These are phyloP conservation scores for Xylariales sp. DNA, from an alignment of 2,329 filamentous ascomycete genomes.

Conservation along the genomic window DNA sequence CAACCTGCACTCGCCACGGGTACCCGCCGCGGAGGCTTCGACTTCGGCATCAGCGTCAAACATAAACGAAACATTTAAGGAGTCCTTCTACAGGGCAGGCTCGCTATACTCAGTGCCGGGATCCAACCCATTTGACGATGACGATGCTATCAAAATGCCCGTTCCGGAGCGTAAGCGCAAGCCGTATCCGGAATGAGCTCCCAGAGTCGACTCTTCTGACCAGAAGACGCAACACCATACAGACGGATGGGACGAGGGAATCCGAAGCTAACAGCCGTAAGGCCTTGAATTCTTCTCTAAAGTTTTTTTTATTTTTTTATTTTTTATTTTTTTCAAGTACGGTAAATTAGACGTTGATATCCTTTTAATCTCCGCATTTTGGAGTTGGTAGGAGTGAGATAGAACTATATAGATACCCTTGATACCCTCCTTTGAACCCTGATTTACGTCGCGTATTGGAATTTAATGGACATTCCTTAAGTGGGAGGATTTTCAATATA, in stretches of 20 bases:
- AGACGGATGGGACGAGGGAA: not conserved
- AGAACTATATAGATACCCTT: slow-evolving; percentile 23
- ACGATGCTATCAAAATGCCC: not conserved
- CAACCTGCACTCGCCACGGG: not conserved
- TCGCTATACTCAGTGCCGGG: no score
- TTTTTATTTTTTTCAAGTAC: not conserved
- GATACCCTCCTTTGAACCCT: slow-evolving; percentile 5
- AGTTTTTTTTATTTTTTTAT: no score
- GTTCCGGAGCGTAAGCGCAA: not conserved
- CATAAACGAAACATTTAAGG: slow-evolving; percentile 4
- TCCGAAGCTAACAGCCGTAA: not conserved
- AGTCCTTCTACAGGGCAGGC: slow-evolving; percentile 23
- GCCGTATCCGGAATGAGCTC: not conserved
- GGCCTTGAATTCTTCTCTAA: not conserved
- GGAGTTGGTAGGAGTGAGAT: not conserved
- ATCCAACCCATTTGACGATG: not conserved
- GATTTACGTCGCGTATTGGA: not conserved
- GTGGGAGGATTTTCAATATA: not conserved
- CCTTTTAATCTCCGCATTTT: not conserved
- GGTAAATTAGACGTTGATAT: not conserved
- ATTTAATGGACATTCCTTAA: not conserved
- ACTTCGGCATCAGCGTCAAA: slow-evolving; percentile 7
- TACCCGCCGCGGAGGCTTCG: not conserved
- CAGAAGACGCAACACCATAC: not conserved
- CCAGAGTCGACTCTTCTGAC: no score